These are phyloP conservation scores for Trichoderma orchidacearum DNA, from an alignment of 495 filamentous ascomycete species.

Conservation along the genomic window DNA sequence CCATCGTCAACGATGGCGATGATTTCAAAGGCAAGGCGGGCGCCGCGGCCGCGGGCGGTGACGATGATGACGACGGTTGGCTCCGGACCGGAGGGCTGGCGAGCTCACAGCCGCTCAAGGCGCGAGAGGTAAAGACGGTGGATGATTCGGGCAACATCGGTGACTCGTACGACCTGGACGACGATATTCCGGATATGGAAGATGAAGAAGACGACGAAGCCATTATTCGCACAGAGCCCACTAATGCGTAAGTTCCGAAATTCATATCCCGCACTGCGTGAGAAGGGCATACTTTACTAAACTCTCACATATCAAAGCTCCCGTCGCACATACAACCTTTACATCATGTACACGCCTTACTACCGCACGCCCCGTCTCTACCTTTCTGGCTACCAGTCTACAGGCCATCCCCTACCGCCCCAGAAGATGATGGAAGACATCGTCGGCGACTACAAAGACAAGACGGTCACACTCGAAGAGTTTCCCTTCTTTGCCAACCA, in stretches of 20 bases:
- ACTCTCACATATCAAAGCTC: slow-evolving; percentile 36
- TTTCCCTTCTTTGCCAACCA: slow-evolving; percentile 79
- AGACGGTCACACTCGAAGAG: slow-evolving; percentile 96
- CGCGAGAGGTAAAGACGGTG: slow-evolving; percentile 69
- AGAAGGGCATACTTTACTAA: not conserved
- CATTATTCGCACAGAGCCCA: slow-evolving; percentile 71
- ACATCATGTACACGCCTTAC: slow-evolving; percentile 94
- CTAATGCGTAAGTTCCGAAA: slow-evolving; percentile 58
- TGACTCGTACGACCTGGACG: slow-evolving; percentile 63
- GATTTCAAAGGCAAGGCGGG: slow-evolving; percentile 37
- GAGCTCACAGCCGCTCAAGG: slow-evolving; percentile 59
- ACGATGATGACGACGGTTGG: slow-evolving; percentile 78
- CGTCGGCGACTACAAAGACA: slow-evolving; percentile 98
- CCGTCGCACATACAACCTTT: slow-evolving; percentile 85
- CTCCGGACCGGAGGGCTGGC: slow-evolving; percentile 66
- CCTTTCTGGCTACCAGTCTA: slow-evolving; percentile 76
- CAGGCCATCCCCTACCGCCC: slow-evolving; percentile 72
- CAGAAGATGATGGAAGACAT: slow-evolving; percentile 98
- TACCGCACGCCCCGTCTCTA: slow-evolving; percentile 95
- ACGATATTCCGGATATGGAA: slow-evolving; percentile 96
- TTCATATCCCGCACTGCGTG: not conserved
- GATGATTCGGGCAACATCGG: slow-evolving; percentile 71
- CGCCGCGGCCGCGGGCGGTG: slow-evolving; percentile 31
- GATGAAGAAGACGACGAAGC: slow-evolving; percentile 97
- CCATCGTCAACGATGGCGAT: slow-evolving; percentile 66